These are phyloP conservation scores for Wickerhamomyces rabaulensis DNA, from an alignment of 805 yeast genomes.

Conservation along the genomic window DNA sequence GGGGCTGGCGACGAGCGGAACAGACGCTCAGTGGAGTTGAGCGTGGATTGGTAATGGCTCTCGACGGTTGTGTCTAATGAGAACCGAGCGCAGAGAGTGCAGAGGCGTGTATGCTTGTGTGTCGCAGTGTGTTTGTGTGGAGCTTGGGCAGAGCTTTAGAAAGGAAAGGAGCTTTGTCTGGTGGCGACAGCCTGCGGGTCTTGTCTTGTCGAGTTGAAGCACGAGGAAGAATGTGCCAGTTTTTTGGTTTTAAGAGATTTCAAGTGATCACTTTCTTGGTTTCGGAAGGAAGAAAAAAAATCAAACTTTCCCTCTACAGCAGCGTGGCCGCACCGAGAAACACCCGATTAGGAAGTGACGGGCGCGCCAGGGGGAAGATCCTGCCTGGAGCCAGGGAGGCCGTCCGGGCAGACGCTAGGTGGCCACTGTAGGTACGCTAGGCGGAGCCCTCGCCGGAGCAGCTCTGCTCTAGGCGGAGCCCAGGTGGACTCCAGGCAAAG, in stretches of 20 bases:
- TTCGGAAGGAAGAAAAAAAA: background rate
- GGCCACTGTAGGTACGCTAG: too few species aligned
- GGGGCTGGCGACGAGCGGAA: too few species aligned
- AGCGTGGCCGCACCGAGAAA: background rate
- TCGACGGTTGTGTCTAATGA: background rate
- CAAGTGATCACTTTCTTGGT: background rate
- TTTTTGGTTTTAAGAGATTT: background rate
- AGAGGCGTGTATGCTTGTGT: background rate
- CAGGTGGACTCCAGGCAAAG: too few species aligned
- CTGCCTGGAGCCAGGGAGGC: too few species aligned
- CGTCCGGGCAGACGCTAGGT: too few species aligned
- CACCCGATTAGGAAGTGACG: background rate
- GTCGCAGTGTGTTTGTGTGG: background rate
- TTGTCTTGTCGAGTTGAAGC: too few species aligned
- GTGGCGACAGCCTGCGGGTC: background rate
- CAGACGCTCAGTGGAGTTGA: background rate
- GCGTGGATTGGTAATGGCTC: background rate
- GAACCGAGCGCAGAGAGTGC: background rate
- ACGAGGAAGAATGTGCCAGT: background rate
- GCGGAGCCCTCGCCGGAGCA: too few species aligned
- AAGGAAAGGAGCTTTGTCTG: background rate
- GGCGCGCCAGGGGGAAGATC: background rate
- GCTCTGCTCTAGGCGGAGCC: background rate
- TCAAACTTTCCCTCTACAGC: too few species aligned
- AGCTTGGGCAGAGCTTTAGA: too few species aligned